Conservation (phyloP, 352 stramenopile genomes). For the Halophytophthora polymorphica region DNA sequence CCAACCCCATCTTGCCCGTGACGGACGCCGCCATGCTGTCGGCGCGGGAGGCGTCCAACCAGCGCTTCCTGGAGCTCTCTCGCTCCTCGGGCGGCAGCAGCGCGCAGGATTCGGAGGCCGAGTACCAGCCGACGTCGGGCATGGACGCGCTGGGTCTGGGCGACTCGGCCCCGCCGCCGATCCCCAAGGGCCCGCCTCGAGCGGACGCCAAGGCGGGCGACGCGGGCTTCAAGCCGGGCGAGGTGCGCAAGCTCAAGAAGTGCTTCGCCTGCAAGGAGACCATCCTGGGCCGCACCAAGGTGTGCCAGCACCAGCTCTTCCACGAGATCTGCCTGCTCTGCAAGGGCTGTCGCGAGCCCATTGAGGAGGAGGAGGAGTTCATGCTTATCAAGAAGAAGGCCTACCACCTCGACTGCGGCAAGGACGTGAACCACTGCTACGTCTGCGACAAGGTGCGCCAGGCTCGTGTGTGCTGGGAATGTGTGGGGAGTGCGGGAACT, state of each 20-base stretch:
- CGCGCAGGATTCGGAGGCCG: constrained; percentile 21
- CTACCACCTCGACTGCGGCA: constrained; percentile 72
- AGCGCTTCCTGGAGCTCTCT: constrained; percentile 61
- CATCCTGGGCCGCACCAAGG: constrained; percentile 77
- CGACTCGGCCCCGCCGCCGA: constrained; percentile 32
- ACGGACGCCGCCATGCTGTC: constrained; percentile 61
- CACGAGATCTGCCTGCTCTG: constrained; percentile 84
- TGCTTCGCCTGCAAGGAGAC: constrained; percentile 82
- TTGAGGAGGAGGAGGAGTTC: constrained; percentile 78
- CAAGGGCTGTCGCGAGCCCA: constrained; percentile 65
- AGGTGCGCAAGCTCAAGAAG: constrained; percentile 71
- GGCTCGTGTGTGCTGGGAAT: not conserved
- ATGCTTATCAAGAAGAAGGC: constrained; percentile 81
- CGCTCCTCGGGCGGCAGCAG: constrained; percentile 19
- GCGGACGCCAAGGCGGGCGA: constrained; percentile 60
- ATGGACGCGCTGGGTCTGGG: constrained; percentile 28
- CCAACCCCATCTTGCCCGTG: constrained; percentile 55
- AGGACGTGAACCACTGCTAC: constrained; percentile 64
- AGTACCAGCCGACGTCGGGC: constrained; percentile 37
- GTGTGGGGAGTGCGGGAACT: not conserved
- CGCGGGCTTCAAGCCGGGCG: constrained; percentile 57
- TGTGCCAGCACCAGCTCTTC: constrained; percentile 75
- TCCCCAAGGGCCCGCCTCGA: constrained; percentile 29
- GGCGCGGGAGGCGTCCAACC: constrained; percentile 72
- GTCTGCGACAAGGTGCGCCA: constrained; percentile 62